Conservation (phyloP, 1,139 yeast genomes). For the Taphrina wiesneri region DNA sequence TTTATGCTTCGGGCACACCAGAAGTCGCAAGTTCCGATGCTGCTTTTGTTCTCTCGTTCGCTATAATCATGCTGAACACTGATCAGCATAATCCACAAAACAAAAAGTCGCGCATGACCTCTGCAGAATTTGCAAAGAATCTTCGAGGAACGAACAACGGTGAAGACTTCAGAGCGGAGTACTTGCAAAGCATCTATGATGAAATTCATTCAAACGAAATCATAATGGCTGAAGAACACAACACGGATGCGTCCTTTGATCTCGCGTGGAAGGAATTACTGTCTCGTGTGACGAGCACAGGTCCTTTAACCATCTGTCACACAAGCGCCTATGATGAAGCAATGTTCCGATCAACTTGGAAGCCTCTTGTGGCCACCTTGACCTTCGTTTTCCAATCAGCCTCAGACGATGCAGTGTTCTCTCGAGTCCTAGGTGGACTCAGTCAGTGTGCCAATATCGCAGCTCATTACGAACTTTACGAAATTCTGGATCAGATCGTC, state of each 20-base stretch:
- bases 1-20: constrained; percentile 50
- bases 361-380: constrained; percentile 65
- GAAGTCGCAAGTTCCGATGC: constrained; percentile 59
- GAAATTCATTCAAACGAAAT: constrained; percentile 85
- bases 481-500: constrained; percentile 65
- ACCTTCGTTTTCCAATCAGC: constrained; percentile 82
- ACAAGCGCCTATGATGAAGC: constrained; percentile 62
- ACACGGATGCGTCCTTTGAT: constrained; percentile 82
- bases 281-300: constrained; percentile 48
- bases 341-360: constrained; percentile 64
- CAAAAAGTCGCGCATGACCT: constrained; percentile 70
- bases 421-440: constrained; percentile 80
- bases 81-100: constrained; percentile 79
- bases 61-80: constrained; percentile 82
- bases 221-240: constrained; percentile 97
- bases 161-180: constrained; percentile 70
- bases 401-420: constrained; percentile 82
- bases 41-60: constrained; percentile 81
- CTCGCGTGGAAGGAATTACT: constrained; percentile 88
- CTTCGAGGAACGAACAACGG: constrained; percentile 73
- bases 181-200: constrained; percentile 79
- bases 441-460: constrained; percentile 84
- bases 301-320: constrained; percentile 40
- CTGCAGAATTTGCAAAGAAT: constrained; percentile 77
- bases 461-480: constrained; percentile 58